Evolutionary conservation across 1,284 basidiomycete species (phyloP).

Genomic region (Agroathelia rolfsii): DNA sequence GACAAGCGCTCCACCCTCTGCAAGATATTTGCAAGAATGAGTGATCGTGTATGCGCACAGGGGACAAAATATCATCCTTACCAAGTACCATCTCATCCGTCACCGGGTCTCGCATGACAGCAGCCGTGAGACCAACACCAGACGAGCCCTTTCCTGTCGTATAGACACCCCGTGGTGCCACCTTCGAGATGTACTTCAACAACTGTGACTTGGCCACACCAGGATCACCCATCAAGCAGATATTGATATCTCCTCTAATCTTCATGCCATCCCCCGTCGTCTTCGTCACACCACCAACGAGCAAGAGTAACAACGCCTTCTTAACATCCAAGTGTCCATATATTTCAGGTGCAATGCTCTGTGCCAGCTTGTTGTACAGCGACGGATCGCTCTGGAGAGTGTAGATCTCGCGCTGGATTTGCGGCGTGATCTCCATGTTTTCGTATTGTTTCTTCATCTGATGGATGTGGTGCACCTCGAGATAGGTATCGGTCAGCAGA

Average conservation of each 20-base stretch:
- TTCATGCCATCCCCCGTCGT: slow-evolving; percentile 96
- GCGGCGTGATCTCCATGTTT: slow-evolving; percentile 87
- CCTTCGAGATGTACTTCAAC: slow-evolving; percentile 97
- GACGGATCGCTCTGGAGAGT: slow-evolving; percentile 68
- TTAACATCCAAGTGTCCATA: slow-evolving; percentile 98
- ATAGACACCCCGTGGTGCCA: slow-evolving; percentile 95
- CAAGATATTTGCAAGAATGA: too few species aligned
- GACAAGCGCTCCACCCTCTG: slow-evolving; percentile 97
- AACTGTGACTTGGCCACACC: slow-evolving; percentile 99
- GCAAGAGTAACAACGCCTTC: slow-evolving; percentile 87
- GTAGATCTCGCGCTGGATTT: slow-evolving; percentile 66
- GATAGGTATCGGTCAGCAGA: slow-evolving; percentile 93
- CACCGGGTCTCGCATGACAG: slow-evolving; percentile 98
- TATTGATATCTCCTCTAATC: slow-evolving; percentile 95
- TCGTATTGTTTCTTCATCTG: slow-evolving; percentile 98
- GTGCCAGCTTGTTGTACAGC: slow-evolving; percentile 78
- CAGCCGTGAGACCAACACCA: slow-evolving; percentile 96
- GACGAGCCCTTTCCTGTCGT: slow-evolving; percentile 98
- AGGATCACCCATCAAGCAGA: slow-evolving; percentile 99
- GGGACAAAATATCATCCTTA: slow-evolving; percentile 33
- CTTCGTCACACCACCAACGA: slow-evolving; percentile 96
- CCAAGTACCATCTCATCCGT: slow-evolving; percentile 99
- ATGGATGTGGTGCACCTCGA: slow-evolving; percentile 85
- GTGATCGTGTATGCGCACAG: too few species aligned
- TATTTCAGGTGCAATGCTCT: slow-evolving; percentile 95